phyloP scores from a whole-genome alignment of 345 rosid genomes.

The Erucastrum elatum region DNA sequence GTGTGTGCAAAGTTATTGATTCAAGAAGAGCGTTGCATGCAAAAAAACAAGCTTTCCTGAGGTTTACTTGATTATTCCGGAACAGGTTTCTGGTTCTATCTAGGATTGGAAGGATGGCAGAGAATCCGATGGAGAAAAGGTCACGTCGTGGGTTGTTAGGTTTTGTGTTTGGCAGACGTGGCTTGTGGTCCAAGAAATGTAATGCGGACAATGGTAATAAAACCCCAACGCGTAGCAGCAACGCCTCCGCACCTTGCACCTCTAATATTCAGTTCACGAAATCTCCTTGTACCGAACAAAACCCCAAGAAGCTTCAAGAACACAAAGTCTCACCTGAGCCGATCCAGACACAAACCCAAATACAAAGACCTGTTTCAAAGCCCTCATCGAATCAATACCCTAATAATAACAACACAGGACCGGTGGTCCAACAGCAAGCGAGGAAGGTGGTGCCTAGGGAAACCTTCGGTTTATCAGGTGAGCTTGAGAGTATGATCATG shows the following conservation, averaged over 20 bases:
- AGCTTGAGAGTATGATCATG: slow-evolving; percentile 75
- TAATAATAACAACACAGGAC: slow-evolving; percentile 27
- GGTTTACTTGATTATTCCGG: slow-evolving; percentile 11
- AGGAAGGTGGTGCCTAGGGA: slow-evolving; percentile 56
- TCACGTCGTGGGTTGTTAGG: slow-evolving; percentile 63
- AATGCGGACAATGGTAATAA: slow-evolving; percentile 25
- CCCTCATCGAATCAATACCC: slow-evolving; percentile 34
- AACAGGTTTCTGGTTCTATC: not conserved
- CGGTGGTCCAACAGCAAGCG: slow-evolving; percentile 36
- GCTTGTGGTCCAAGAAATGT: slow-evolving; percentile 59
- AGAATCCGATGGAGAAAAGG: slow-evolving; percentile 46
- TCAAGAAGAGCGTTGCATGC: slow-evolving; percentile 13
- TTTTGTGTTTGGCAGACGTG: slow-evolving; percentile 60
- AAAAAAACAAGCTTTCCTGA: slow-evolving; percentile 16
- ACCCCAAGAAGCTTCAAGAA: slow-evolving; percentile 48
- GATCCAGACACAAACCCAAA: slow-evolving; percentile 8
- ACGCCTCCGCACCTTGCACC: slow-evolving; percentile 42
- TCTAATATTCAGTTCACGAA: slow-evolving; percentile 39
- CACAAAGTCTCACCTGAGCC: slow-evolving; percentile 41
- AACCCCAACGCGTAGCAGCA: slow-evolving; percentile 39
- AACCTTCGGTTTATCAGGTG: slow-evolving; percentile 70
- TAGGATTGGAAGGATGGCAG: slow-evolving; percentile 25
- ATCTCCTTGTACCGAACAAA: slow-evolving; percentile 40
- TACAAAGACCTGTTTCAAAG: slow-evolving; percentile 34
- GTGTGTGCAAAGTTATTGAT: slow-evolving; percentile 11